Evolutionary conservation across 768 basidiomycete species (phyloP).

Genomic region (Boletus tylopilopsis): DNA sequence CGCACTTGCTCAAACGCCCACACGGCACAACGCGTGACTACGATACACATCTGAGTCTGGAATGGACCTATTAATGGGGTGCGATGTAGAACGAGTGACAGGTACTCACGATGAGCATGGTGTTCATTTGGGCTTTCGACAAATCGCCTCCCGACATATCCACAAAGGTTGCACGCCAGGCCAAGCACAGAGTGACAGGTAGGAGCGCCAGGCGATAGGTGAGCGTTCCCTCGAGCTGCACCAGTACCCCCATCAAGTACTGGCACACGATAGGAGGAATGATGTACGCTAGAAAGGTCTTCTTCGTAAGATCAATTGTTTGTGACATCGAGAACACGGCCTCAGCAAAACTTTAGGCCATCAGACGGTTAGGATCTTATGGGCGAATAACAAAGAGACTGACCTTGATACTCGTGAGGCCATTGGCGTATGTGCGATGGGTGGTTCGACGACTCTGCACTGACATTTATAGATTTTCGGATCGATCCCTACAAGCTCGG

Average conservation of each 20-base stretch:
- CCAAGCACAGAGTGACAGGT: conserved; percentile 41
- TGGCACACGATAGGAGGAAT: conserved; percentile 42
- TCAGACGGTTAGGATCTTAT: too few relatives aligned
- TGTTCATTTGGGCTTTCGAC: conserved; percentile 9
- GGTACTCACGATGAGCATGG: conserved; percentile 15
- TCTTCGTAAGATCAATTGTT: conserved; percentile 6
- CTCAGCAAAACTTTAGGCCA: too few relatives aligned
- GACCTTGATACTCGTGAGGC: too few relatives aligned
- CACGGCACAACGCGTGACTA: conserved; percentile 9
- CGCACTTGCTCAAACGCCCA: conserved; percentile 19
- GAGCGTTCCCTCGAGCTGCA: conserved; percentile 40
- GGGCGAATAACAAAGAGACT: too few relatives aligned
- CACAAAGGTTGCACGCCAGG: conserved; percentile 36
- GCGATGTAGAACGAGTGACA: too few relatives aligned
- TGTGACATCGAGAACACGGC: too few relatives aligned
- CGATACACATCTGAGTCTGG: conserved; percentile 15
- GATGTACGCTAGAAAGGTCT: conserved; percentile 33
- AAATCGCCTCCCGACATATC: conserved; percentile 23
- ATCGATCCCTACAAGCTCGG: too few relatives aligned
- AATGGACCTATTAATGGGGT: too few relatives aligned
- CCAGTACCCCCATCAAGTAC: conserved; percentile 50
- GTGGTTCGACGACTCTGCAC: too few relatives aligned
- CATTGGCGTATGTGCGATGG: too few relatives aligned
- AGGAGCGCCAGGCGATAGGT: conserved; percentile 45
- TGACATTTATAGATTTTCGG: too few relatives aligned